Base-by-base conservation (phyloP, 805 yeast genomes). In the Kuraishia floccosa region DNA sequence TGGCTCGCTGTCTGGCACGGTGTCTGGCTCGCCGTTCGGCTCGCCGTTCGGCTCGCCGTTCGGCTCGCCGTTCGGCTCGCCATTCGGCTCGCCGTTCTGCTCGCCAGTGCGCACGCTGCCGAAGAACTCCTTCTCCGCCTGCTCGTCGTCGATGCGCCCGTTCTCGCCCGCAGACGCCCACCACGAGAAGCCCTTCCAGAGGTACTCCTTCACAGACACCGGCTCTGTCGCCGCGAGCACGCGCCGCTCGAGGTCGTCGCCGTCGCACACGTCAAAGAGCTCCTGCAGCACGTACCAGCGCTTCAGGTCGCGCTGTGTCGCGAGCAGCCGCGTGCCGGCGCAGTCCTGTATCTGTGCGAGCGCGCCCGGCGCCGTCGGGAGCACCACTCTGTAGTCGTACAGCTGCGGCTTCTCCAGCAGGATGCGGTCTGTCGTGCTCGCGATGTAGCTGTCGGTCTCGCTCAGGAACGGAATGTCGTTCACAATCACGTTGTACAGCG, bases 91-190 rank as follows among this genome's bases (percentile, higher is more conserved):
- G 12, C n/a, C 7, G 9, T 19, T 7, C 10, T 19, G 22, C 22
- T 10, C 9, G 7, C 10, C 22, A n/a, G n/a, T n/a, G n/a, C n/a
- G n/a, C n/a, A n/a, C n/a, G n/a, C n/a, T n/a, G n/a, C n/a, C n/a
- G 7, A 24, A 17, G 20, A 16, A 26, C 18, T 45, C 54, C 30
- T 32, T 36, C 27, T 66, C 72, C 19, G 54, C 59, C 22, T 49
- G 52, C 25, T 64, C 67, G 18, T 56, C 59, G 28, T 57, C 37
- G 54, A 14, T 46, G 16, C 49, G 50, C 11, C 59, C 57, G 25
- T 65, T 61, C 36, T 76, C 80, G 6, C 91, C 94, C 1, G 91
- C 89, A 19, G 81, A 68, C 3, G 94, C 94, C 85, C 89, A 82
- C 91, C 91, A 82, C 14, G 80, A 57, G 35, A 81, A 66, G 1